These are phyloP conservation scores for Cytospora mali DNA, from an alignment of 2,329 filamentous ascomycete species.

Conservation along the genomic window DNA sequence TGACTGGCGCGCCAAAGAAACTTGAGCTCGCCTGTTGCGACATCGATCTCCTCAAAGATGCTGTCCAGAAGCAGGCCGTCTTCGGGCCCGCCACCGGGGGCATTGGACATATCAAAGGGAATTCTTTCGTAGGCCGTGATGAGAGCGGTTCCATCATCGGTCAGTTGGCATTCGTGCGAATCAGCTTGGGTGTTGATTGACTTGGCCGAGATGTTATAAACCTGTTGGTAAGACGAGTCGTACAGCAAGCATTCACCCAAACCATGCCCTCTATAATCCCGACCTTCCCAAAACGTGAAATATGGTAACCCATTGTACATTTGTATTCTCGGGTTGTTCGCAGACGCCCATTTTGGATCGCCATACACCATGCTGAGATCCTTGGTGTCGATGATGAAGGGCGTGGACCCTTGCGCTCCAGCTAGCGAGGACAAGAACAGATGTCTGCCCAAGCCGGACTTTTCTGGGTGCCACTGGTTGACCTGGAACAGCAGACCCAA, in stretches of 20 bases:
- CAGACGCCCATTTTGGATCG: constrained; percentile 23
- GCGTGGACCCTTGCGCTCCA: constrained; percentile 14
- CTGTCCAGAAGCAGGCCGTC: constrained; percentile 39
- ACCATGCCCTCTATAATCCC: constrained; percentile 25
- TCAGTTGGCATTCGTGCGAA: constrained; percentile 45
- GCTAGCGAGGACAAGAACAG: constrained; percentile 23
- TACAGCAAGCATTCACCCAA: constrained; percentile 26
- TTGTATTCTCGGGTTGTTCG: constrained; percentile 28
- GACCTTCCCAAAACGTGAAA: constrained; percentile 27
- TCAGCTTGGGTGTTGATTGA: constrained; percentile 28
- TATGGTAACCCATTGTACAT: constrained; percentile 26
- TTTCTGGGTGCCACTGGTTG: constrained; percentile 26
- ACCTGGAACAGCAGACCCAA: constrained; percentile 23
- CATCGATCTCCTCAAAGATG: constrained; percentile 50
- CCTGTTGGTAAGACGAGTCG: constrained; percentile 24
- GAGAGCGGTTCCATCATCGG: constrained; percentile 43
- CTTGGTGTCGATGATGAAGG: constrained; percentile 27
- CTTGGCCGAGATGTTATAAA: constrained; percentile 26
- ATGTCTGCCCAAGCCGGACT: constrained; percentile 24
- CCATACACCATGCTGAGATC: constrained; percentile 27
- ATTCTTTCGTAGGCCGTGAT: constrained; percentile 41
- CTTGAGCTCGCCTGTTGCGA: constrained; percentile 50
- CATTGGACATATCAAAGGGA: constrained; percentile 33
- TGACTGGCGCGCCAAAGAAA: constrained; percentile 51
- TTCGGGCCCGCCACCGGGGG: constrained; percentile 32